Evolutionary conservation across 805 yeast genomes (phyloP).

Genomic region (Pichia insulana): DNA sequence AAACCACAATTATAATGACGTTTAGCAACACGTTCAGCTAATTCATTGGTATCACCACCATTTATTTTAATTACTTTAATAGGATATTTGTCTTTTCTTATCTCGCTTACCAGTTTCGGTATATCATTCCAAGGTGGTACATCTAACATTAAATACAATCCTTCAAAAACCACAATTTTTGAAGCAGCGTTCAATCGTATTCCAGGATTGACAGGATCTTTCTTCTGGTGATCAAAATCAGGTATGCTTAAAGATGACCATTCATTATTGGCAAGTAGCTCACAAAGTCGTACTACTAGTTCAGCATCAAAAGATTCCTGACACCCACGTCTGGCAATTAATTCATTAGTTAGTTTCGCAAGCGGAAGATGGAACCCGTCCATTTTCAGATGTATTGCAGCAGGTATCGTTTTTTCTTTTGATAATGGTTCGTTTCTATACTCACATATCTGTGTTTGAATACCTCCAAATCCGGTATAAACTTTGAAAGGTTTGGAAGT

Average conservation of each 20-base stretch:
- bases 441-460: conserved; percentile 4
- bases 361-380: conserved; percentile 71
- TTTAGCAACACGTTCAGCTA: conserved; percentile 50
- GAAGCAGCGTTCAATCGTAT: conserved; percentile 33
- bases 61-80: conserved; percentile 16
- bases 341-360: conserved; percentile 36
- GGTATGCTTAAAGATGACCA: conserved; percentile 38
- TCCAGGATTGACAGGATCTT: conserved; percentile 60
- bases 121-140: conserved; percentile 54
- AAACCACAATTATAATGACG: conserved; percentile 60
- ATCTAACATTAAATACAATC: conserved; percentile 57
- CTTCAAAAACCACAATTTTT: conserved; percentile 62
- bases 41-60: conserved; percentile 32
- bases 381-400: conserved; percentile 53
- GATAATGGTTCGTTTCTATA: background rate
- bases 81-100: conserved; percentile 1
- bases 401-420: conserved; percentile 7
- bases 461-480: conserved; percentile 1
- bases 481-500: background rate
- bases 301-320: conserved; percentile 76
- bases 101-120: conserved; percentile 24
- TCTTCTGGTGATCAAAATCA: conserved; percentile 63
- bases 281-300: conserved; percentile 31
- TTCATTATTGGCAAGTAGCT: conserved; percentile 18
- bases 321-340: conserved; percentile 67